These are phyloP conservation scores for Anthracocystis walkeri DNA, from an alignment of 1,284 basidiomycete genomes.

Conservation along the genomic window DNA sequence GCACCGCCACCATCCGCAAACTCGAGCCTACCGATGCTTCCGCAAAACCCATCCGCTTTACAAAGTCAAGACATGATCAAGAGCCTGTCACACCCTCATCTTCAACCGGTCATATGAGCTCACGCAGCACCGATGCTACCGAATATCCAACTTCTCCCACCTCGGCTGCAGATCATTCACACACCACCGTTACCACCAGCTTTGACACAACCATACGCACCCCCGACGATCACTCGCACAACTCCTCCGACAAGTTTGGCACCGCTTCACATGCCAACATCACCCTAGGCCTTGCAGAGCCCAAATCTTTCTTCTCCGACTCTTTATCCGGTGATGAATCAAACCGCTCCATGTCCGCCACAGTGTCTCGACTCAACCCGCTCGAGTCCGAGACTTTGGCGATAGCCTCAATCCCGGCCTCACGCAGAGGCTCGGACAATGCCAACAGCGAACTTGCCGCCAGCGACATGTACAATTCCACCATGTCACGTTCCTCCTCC, in stretches of 20 bases:
- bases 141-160: constrained; percentile 20
- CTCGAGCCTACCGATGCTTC: constrained; percentile 21
- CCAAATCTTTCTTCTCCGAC: constrained; percentile 31
- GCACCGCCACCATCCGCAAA: constrained; percentile 44
- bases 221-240: constrained; percentile 4
- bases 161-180: constrained; percentile 15
- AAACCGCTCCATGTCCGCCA: constrained; percentile 12
- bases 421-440: constrained; percentile 23
- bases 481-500: constrained; percentile 28
- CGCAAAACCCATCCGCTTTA: constrained; percentile 32
- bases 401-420: background rate
- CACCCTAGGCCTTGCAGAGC: constrained; percentile 14
- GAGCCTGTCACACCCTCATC: constrained; percentile 30
- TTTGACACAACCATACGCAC: constrained; percentile 21
- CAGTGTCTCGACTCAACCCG: constrained; percentile 11
- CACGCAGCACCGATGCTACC: constrained; percentile 18
- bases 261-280: background rate
- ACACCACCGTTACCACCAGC: constrained; percentile 28
- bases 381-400: background rate
- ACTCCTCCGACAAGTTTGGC: constrained; percentile 1
- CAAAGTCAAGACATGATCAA: constrained; percentile 22
- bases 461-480: constrained; percentile 12
- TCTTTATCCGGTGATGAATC: constrained; percentile 25
- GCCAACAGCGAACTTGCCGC: constrained; percentile 15
- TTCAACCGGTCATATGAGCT: constrained; percentile 21